Evolutionary conservation across 805 yeast genomes (phyloP).

Genomic region (Nakazawaea ishiwadae): DNA sequence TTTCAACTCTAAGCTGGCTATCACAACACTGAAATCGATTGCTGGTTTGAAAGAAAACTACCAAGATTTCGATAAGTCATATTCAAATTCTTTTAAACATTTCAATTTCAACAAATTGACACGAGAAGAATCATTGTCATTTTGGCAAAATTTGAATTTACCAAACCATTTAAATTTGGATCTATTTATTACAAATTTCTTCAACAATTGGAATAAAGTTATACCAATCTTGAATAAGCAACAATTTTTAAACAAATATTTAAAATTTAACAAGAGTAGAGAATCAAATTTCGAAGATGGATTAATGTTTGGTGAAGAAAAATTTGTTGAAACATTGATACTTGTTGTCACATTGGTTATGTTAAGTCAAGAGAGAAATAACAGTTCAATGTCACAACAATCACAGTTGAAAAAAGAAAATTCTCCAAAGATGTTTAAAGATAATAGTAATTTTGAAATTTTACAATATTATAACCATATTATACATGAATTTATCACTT

Average conservation of each 20-base stretch:
- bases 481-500: conserved; percentile 57
- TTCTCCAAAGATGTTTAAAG: conserved; percentile 13
- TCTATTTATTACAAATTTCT: conserved; percentile 60
- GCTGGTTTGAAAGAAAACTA: conserved; percentile 59
- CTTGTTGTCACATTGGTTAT: conserved; percentile 48
- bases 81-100: conserved; percentile 29
- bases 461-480: conserved; percentile 53
- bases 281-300: conserved; percentile 39
- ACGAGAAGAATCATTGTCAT: conserved; percentile 37
- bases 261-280: conserved; percentile 38
- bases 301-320: conserved; percentile 39
- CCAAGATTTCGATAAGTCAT: conserved; percentile 22
- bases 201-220: conserved; percentile 72
- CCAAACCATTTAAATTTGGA: conserved; percentile 61
- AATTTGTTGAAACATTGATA: conserved; percentile 50
- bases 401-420: conserved; percentile 4
- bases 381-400: conserved; percentile 4
- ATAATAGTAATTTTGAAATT: conserved; percentile 23
- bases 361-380: conserved; percentile 31
- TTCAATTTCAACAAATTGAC: conserved; percentile 34
- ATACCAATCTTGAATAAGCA: conserved; percentile 68
- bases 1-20: conserved; percentile 65
- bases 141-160: conserved; percentile 37
- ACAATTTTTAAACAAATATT: conserved; percentile 60
- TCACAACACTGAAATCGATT: conserved; percentile 63